Percentiles rank a stretch among this genome's conserved stretches.
Conservation (phyloP, 305 asterid species). For the Solanum chacoense region DNA sequence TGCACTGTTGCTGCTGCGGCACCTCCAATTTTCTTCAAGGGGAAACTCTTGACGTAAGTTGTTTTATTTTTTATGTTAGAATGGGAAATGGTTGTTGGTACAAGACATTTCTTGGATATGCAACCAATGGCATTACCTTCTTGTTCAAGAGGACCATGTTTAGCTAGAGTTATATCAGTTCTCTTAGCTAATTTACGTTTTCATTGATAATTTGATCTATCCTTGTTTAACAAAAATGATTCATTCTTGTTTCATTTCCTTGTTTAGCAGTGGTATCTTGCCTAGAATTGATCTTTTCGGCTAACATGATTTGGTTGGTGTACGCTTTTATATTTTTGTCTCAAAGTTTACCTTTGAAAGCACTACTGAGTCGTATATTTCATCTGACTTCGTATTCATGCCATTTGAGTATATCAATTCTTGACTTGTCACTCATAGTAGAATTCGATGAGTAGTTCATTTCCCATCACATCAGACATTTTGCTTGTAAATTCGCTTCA, state of each 20-base stretch:
- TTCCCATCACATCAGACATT: background rate
- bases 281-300: background rate
- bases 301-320: background rate
- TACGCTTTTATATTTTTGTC: background rate
- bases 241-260: background rate
- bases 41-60: background rate
- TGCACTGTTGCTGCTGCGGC: background rate
- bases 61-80: background rate
- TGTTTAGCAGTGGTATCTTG: background rate
- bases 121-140: background rate
- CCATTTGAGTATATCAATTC: too few relatives aligned
- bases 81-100: background rate
- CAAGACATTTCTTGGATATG: background rate
- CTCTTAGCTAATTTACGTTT: background rate
- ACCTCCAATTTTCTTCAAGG: background rate
- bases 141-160: background rate
- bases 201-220: background rate
- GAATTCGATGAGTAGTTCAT: background rate
- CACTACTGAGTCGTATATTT: background rate
- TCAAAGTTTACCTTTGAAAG: background rate
- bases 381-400: background rate
- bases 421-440: background rate
- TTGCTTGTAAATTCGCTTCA: background rate
- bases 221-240: background rate
- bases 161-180: background rate